Base-by-base conservation (phyloP, 2,329 filamentous ascomycete genomes). In the Exserohilum turcica region DNA sequence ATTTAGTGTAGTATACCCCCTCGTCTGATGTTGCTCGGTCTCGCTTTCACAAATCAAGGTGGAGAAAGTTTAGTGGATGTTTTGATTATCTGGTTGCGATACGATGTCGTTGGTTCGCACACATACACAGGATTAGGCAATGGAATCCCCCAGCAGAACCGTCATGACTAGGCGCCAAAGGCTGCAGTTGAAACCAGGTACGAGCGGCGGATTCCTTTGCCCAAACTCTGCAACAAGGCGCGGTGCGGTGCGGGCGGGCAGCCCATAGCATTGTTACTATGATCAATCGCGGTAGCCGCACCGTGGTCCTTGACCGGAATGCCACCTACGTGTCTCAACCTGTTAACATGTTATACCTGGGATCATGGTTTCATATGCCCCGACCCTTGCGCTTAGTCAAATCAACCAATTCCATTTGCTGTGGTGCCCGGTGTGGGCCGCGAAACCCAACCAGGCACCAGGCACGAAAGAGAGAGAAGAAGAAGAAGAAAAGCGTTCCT, bases 361-460 rank as follows among this genome's bases (percentile, higher is more conserved):
- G 54, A 42, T 63, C 37, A 56, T 38, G 52, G 63, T 67, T 66
- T 66, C 59, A 65, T 52, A 51, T 51, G 49, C 32, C 32, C 32
- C 38, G 43, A 44, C 49, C 59, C 64, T 52, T 59, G 49, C 45
- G 13, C 32, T 52, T 35, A 27, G n/a, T 36, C 27, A 51, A 56
- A 51, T 43, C 31, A 32, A 48, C 31, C 24, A 21, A 27, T 27
- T 16, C 24, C 18, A 16, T 6, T 6, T 12, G 21, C 7, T 13
- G n/a, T 13, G 6, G n/a, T 21, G 16, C 18, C 36, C 39, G 24
- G 27, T 27, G 31, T 5, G 28, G 28, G 35, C 21, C 21, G 21
- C 21, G 21, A 24, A 24, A 31, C 27, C 16, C 21, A 33, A 13
- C 21, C 18, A 18, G n/a, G 13, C 29, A 33, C 18, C 29, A 33